Conservation (phyloP, 257 asterid species). For the Solanum acaule region DNA sequence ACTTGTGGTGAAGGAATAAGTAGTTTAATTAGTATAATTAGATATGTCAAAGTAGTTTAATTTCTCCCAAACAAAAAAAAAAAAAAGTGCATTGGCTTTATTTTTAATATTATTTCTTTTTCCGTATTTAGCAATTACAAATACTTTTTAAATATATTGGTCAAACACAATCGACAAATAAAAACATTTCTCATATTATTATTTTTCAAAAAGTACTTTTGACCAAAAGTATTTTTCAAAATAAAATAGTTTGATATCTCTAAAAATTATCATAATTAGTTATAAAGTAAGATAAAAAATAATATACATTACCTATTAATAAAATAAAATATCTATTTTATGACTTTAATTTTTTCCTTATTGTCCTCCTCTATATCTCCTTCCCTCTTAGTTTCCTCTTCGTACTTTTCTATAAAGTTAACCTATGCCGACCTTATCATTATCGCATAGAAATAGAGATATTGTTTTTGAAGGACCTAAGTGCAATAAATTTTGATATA, state of each 20-base stretch:
- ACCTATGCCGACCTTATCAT: too few species aligned
- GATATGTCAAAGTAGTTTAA: background rate
- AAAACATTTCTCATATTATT: background rate
- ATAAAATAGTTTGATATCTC: background rate
- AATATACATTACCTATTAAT: background rate
- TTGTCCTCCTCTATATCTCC: background rate
- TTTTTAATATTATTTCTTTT: background rate
- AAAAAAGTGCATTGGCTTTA: too few species aligned
- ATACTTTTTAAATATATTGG: background rate
- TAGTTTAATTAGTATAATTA: background rate
- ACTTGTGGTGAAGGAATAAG: background rate
- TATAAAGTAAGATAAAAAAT: background rate
- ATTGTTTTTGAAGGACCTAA: too few species aligned
- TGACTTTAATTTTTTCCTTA: background rate
- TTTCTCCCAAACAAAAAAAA: too few species aligned
- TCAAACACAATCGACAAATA: background rate
- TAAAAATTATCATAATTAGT: background rate
- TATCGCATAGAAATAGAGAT: background rate
- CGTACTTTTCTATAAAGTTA: background rate
- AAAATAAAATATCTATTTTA: background rate
- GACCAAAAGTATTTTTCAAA: background rate
- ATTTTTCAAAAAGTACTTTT: background rate
- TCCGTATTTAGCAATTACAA: background rate
- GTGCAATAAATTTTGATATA: accelerated
- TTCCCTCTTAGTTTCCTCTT: background rate